Base-by-base conservation (phyloP, 805 yeast genomes). In the Phaffomyces antillensis region DNA sequence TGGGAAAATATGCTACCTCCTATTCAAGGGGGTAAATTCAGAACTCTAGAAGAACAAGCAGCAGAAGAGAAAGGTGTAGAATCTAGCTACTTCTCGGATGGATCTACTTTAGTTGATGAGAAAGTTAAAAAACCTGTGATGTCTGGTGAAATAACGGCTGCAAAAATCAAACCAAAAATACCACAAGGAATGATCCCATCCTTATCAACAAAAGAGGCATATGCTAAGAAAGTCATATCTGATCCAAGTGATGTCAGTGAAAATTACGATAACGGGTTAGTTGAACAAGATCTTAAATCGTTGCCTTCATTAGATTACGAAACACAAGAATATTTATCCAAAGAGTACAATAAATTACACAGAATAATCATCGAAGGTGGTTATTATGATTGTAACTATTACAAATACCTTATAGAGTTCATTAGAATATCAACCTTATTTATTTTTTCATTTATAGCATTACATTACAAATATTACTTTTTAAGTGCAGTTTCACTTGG, bases 1-100 rank as follows among this genome's bases (percentile, higher is more conserved):
- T 88, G 96, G 96, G 69, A 68, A 43, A 84, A 86, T 62, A 64
- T 88, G 61, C 60, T 85, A 31, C 96, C 96, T 5, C 96, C 96
- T 2, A 86, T 88, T 50, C 96, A 87, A 64, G 95, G 96, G 13
- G 96, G 87, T 1, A 48, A 46, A 23, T 80, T 66, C 56, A 56
- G 67, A 18, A 53, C 61, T 1, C 43, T 60, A 16, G 64, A 60
- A 28, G 62, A 66, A 43, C 55, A 58, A 45, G 42, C 45, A n/a
- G 8, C 42, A 41, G 36, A 37, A 24, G 34, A 40, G n/a, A 40
- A 39, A 4, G 37, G 7, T 4, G 3, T 17, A 2, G 40, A 32
- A 3, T 20, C 43, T 10, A 18, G 33, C 4, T 18, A 12, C 17
- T 32, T 38, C 5, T 44, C 47, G 3, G 47, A 44, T 37, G 43